phyloP scores from a whole-genome alignment of 345 rosid genomes.

The Bruguiera gymnorhiza region DNA sequence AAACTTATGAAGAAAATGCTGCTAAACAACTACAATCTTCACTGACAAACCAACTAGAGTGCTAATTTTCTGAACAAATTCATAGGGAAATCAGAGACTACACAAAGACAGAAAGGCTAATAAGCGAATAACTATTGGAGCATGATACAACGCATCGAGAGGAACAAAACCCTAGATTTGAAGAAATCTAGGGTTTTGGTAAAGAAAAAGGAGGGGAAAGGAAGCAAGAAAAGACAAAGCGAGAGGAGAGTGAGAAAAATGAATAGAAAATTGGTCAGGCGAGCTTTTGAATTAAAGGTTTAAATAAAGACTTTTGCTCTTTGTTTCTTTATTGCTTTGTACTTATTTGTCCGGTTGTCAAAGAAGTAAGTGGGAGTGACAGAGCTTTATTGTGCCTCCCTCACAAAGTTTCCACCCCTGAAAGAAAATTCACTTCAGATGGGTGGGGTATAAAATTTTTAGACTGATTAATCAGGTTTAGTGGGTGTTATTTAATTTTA shows the following conservation, averaged over 20 bases:
- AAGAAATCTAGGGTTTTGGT: constrained; percentile 24
- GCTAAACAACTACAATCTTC: constrained; percentile 4
- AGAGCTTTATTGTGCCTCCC: too few species aligned
- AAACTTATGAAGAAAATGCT: neutral
- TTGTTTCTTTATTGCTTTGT: constrained; percentile 14
- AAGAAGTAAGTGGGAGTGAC: neutral
- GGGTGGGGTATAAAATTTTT: too few species aligned
- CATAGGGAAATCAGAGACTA: constrained; percentile 5
- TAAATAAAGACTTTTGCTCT: constrained; percentile 14
- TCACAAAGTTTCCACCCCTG: too few species aligned
- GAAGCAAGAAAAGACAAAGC: constrained; percentile 19
- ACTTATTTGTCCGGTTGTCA: neutral
- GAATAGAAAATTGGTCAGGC: constrained; percentile 2
- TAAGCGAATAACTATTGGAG: constrained; percentile 1
- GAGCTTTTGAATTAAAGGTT: constrained; percentile 22
- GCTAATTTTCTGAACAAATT: constrained; percentile 1
- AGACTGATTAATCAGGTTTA: too few species aligned
- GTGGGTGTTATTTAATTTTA: too few species aligned
- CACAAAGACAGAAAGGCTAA: neutral
- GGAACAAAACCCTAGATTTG: constrained; percentile 22
- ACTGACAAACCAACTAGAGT: neutral
- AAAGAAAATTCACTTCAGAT: too few species aligned
- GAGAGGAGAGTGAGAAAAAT: constrained; percentile 1
- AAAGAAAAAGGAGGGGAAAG: constrained; percentile 14
- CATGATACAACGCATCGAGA: neutral